These are phyloP conservation scores for Entomortierella parvispora DNA, from an alignment of 192 early-diverging fungal species.

Conservation along the genomic window DNA sequence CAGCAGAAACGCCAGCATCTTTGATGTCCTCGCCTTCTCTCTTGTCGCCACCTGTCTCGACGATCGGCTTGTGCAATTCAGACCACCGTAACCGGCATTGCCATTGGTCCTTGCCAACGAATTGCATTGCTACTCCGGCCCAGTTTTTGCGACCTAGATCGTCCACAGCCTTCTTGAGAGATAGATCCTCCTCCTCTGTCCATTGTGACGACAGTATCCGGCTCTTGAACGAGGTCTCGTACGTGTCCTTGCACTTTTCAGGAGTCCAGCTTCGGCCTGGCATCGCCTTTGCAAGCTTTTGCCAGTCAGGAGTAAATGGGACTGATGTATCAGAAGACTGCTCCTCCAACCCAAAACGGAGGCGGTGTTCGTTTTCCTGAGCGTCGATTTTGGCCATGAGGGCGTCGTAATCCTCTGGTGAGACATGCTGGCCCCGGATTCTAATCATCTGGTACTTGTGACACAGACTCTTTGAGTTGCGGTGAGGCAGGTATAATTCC, in stretches of 20 bases:
- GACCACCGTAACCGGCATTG: constrained; percentile 41
- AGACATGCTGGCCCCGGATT: constrained; percentile 20
- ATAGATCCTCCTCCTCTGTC: constrained; percentile 21
- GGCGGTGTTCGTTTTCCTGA: constrained; percentile 23
- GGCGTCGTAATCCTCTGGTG: constrained; percentile 26
- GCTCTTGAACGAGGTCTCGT: constrained; percentile 38
- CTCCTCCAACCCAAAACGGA: neutral
- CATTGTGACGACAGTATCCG: constrained; percentile 20
- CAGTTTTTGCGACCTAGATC: constrained; percentile 36
- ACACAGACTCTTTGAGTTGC: constrained; percentile 37
- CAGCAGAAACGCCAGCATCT: no score
- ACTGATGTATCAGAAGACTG: neutral
- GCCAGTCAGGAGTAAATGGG: constrained; percentile 25
- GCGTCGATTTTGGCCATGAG: constrained; percentile 22
- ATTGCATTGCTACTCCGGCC: constrained; percentile 5
- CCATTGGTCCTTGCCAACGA: constrained; percentile 21
- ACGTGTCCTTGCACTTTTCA: constrained; percentile 25
- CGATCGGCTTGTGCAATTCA: constrained; percentile 22
- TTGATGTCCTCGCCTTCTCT: no score
- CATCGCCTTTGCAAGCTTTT: constrained; percentile 26
- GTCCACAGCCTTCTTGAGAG: neutral
- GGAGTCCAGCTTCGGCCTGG: constrained; percentile 21
- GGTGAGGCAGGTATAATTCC: constrained; percentile 14
- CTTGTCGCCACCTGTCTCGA: neutral
- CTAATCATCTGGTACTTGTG: constrained; percentile 33